These are phyloP conservation scores for Geotrichum histeridarum DNA, from an alignment of 1,139 yeast species.

Conservation along the genomic window DNA sequence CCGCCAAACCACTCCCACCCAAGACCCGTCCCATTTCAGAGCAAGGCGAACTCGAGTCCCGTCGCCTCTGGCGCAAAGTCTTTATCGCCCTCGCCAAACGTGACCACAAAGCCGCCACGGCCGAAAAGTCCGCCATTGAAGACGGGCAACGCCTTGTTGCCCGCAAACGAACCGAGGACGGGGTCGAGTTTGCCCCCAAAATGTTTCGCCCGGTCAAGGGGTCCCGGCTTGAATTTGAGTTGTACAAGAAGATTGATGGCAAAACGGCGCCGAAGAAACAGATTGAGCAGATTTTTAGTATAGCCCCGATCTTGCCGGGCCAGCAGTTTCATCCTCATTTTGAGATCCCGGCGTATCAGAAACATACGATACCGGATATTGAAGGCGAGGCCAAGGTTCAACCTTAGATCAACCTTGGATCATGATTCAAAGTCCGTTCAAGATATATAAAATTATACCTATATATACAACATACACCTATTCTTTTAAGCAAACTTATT, in stretches of 20 bases:
- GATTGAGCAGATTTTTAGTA: conserved; percentile 51
- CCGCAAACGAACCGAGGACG: conserved; percentile 68
- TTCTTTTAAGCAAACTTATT: neutral
- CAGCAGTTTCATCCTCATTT: conserved; percentile 59
- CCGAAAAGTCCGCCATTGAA: conserved; percentile 80
- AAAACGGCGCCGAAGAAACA: conserved; percentile 46
- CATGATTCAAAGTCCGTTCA: too few relatives aligned
- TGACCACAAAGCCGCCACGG: conserved; percentile 78
- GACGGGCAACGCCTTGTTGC: conserved; percentile 72
- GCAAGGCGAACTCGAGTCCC: conserved; percentile 77
- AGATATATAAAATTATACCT: too few relatives aligned
- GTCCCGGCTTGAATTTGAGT: conserved; percentile 50
- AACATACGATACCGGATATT: conserved; percentile 31
- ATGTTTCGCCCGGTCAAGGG: conserved; percentile 49
- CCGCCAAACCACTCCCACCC: conserved; percentile 53
- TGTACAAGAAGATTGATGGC: conserved; percentile 55
- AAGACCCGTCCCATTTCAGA: conserved; percentile 69
- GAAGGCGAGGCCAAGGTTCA: neutral
- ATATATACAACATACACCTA: neutral
- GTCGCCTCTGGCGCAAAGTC: conserved; percentile 78
- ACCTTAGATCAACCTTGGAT: neutral
- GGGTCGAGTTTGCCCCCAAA: conserved; percentile 74
- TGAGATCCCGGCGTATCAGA: conserved; percentile 62
- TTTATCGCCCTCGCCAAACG: conserved; percentile 68
- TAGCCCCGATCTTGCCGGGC: conserved; percentile 73